Evolutionary conservation across 2,329 filamentous ascomycete genomes (phyloP), one percentile per base, ranked within the genome.

Genomic region (Madurella mycetomatis): DNA sequence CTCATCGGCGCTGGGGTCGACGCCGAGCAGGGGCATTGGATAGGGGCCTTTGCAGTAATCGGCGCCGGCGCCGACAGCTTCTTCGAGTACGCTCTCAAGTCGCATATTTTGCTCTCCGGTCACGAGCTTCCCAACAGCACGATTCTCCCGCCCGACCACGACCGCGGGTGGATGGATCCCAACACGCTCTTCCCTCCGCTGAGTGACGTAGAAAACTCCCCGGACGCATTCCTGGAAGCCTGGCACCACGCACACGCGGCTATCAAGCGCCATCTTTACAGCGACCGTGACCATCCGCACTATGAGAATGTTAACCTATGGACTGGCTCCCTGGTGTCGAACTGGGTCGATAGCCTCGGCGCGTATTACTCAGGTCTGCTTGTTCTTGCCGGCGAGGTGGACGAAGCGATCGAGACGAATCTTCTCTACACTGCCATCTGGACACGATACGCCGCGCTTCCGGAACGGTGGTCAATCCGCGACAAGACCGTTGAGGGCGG

Each of bases 61-160:
- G 94, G 94, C 47, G 94, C 94, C 8, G 94, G 94, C 40, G 90
- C 96, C 65, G 94, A 99, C 73, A 96, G 92, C 72, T 99, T 99
- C 73, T 97, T 96, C 66, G 94, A 99, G 72, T 99, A 99, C 71
- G 92, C 94, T 3, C 80, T 97, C 65, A 99, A 99, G 72, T 91
- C 91, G 16, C 86, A 96, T 67, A 88, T 99, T 56, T 73, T 99
- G 19, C 82, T 97, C 18, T 96, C 92, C 2, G 89, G 90, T 1
- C 83, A 87, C 54, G 78, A 77, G 13, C 69, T 78, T 56, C 81
- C 81, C 2, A 85, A 85, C 59, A 65, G 72, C 60, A 69, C 76
- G 18, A 69, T 72, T 59, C 65, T 76, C 60, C 67, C 75, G 65
- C 67, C 73, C 56, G 59, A 70, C 60, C 47, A 62, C 51, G 60